Percentiles rank a stretch among this genome's conserved stretches.
Evolutionary conservation across 1,139 yeast species (phyloP).

Genomic region (Sugiyamaella paludigena): DNA sequence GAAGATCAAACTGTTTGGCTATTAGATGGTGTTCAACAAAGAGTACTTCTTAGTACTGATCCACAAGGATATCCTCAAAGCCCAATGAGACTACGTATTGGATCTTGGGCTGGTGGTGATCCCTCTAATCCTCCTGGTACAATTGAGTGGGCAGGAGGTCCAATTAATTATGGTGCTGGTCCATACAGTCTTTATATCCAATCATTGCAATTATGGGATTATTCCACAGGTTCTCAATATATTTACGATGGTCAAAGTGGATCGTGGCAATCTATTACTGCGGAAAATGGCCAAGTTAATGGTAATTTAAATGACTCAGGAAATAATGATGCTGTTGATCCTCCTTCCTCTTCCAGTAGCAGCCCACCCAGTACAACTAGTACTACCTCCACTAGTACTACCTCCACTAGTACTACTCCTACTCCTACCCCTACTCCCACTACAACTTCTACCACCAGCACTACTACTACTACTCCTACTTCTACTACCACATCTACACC

Average conservation of each 20-base stretch:
- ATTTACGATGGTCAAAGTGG: slow-evolving; percentile 64
- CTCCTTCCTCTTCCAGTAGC: slow-evolving; percentile 41
- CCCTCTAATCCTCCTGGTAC: slow-evolving; percentile 61
- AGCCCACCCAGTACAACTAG: slow-evolving; percentile 8
- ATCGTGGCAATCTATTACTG: slow-evolving; percentile 61
- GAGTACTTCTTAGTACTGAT: slow-evolving; percentile 51
- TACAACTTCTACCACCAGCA: slow-evolving; percentile 10
- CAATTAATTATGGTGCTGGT: slow-evolving; percentile 57
- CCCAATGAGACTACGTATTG: slow-evolving; percentile 68
- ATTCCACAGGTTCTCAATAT: slow-evolving; percentile 73
- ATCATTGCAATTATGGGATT: slow-evolving; percentile 63
- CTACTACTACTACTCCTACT: background rate
- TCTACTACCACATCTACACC: slow-evolving; percentile 13
- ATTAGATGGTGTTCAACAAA: slow-evolving; percentile 57
- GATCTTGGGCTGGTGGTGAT: slow-evolving; percentile 86
- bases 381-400: slow-evolving; percentile 10
- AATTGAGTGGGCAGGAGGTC: slow-evolving; percentile 82
- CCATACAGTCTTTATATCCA: slow-evolving; percentile 70
- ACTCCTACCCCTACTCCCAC: slow-evolving; percentile 18
- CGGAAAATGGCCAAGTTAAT: slow-evolving; percentile 59
- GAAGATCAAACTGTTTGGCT: slow-evolving; percentile 57
- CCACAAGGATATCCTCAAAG: slow-evolving; percentile 68
- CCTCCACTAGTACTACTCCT: slow-evolving; percentile 13
- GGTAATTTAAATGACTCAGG: slow-evolving; percentile 48
- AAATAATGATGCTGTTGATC: no score